phyloP scores from a whole-genome alignment of 2,329 filamentous ascomycete genomes.

The Knufia fluminis region DNA sequence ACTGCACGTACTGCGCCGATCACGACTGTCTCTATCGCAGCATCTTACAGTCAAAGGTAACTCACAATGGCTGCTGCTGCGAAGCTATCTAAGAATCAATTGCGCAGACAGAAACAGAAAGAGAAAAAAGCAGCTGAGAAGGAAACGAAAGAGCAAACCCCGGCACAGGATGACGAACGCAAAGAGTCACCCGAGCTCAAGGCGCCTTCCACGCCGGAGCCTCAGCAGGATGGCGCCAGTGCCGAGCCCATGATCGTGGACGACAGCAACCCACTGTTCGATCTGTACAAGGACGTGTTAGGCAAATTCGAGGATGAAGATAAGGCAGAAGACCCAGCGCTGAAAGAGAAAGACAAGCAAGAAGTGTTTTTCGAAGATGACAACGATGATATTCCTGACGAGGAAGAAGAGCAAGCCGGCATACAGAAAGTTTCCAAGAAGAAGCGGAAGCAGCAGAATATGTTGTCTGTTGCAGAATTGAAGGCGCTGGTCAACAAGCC shows the following conservation, averaged over 20 bases:
- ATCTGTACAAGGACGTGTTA: constrained; percentile 75
- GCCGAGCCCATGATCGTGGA: constrained; percentile 40
- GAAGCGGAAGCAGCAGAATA: constrained; percentile 83
- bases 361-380: constrained; percentile 77
- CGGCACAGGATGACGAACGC: background rate
- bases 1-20: too few relatives aligned
- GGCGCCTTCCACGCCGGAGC: constrained; percentile 9
- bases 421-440: constrained; percentile 80
- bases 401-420: constrained; percentile 55
- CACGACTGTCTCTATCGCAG: too few relatives aligned
- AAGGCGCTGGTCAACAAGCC: constrained; percentile 86
- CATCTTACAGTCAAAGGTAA: constrained; percentile 7
- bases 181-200: background rate
- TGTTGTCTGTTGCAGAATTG: constrained; percentile 86
- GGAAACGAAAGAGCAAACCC: constrained; percentile 17
- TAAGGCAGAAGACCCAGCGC: constrained; percentile 50
- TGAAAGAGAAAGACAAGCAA: constrained; percentile 66
- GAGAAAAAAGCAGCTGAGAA: constrained; percentile 93
- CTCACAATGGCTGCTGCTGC: constrained; percentile 21
- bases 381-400: constrained; percentile 76
- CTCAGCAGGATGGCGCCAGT: constrained; percentile 38
- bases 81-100: constrained; percentile 90
- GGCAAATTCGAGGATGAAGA: constrained; percentile 62
- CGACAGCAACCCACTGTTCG: constrained; percentile 66
- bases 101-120: constrained; percentile 90